These are phyloP conservation scores for Cucumis cinereus DNA, from an alignment of 306 rosid genomes.

Conservation along the genomic window DNA sequence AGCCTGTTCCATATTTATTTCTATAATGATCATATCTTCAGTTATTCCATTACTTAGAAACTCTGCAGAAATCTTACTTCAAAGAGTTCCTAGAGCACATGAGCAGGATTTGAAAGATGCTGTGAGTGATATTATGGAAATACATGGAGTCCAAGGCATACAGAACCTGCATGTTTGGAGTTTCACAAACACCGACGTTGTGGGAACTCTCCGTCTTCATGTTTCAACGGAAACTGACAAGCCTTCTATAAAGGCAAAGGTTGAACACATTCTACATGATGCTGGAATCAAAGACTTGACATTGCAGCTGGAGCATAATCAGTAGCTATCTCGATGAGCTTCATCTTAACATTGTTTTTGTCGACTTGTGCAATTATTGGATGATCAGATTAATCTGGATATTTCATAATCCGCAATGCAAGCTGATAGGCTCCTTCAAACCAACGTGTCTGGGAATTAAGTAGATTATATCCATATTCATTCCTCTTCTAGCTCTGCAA, in stretches of 20 bases:
- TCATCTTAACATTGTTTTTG: not conserved
- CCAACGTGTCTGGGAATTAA: not conserved
- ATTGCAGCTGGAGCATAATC: conserved; percentile 59
- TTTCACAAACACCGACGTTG: conserved; percentile 70
- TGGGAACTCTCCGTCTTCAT: conserved; percentile 72
- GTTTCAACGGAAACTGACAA: conserved; percentile 54
- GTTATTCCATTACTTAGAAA: conserved; percentile 85
- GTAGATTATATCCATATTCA: not conserved
- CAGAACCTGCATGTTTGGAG: conserved; percentile 66
- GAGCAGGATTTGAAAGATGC: conserved; percentile 53
- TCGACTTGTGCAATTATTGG: not conserved
- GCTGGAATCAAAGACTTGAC: conserved; percentile 87
- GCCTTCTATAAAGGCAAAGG: conserved; percentile 38
- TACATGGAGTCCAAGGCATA: conserved; percentile 54
- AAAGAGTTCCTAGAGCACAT: conserved; percentile 63
- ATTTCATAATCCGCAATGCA: not conserved
- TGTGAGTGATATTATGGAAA: conserved; percentile 33
- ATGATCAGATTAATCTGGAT: not conserved
- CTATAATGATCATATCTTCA: conserved; percentile 65
- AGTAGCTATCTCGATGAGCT: not conserved
- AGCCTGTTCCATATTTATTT: conserved; percentile 87
- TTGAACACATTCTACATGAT: conserved; percentile 36
- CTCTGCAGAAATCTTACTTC: conserved; percentile 82
- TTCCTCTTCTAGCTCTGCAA: not conserved
- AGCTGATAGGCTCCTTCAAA: not conserved